These are phyloP conservation scores for Schizosaccharomyces cryophilus DNA, from an alignment of 805 yeast genomes.

Conservation along the genomic window DNA sequence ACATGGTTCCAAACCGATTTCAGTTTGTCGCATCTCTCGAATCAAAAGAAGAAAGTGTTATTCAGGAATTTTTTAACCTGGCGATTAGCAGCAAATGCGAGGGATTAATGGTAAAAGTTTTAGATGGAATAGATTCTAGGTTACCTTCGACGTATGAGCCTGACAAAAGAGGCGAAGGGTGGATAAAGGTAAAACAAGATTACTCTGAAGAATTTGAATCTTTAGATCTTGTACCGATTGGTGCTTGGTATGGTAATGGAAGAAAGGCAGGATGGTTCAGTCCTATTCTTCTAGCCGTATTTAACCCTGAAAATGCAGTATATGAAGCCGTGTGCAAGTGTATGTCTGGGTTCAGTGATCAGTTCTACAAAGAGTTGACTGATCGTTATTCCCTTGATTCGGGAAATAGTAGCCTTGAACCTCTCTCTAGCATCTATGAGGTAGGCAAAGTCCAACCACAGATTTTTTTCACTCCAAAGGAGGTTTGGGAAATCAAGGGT, in stretches of 20 bases:
- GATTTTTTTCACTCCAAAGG: constrained; percentile 79
- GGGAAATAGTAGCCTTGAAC: not conserved
- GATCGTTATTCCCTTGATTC: constrained; percentile 9
- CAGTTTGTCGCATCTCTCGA: constrained; percentile 8
- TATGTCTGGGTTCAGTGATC: constrained; percentile 11
- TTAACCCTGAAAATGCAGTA: constrained; percentile 9
- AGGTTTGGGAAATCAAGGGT: constrained; percentile 65
- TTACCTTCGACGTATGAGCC: constrained; percentile 10
- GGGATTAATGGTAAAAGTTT: constrained; percentile 11
- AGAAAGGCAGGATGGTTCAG: constrained; percentile 11
- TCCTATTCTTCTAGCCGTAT: constrained; percentile 10
- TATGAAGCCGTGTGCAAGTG: constrained; percentile 11
- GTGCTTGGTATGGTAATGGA: constrained; percentile 12
- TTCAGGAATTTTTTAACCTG: constrained; percentile 6
- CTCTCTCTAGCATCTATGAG: not conserved
- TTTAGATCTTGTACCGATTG: constrained; percentile 10
- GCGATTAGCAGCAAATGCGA: constrained; percentile 9
- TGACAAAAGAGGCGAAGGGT: constrained; percentile 10
- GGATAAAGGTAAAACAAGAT: constrained; percentile 12
- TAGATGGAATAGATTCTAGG: constrained; percentile 5
- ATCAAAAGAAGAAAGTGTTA: constrained; percentile 5
- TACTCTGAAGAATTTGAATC: constrained; percentile 10
- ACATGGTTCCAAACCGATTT: constrained; percentile 3
- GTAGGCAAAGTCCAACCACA: constrained; percentile 18
- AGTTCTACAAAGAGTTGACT: constrained; percentile 7